A percentile compares a stretch with the other conserved stretches of the same genome.
Evolutionary conservation across 257 asterid genomes (phyloP).

Genomic region (Plantago elongata): DNA sequence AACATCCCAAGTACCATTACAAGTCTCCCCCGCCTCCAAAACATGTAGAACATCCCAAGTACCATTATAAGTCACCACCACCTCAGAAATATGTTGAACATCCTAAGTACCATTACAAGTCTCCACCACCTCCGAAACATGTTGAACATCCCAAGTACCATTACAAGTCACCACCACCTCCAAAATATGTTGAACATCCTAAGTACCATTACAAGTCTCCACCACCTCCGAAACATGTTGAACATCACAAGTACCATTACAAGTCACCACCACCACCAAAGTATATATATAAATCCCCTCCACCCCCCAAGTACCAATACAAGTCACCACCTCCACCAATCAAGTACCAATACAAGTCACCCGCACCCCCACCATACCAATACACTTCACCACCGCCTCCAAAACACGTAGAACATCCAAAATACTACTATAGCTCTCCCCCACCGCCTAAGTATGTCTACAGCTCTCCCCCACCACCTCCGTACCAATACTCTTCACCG

Average conservation of each 20-base stretch:
- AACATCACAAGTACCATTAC: slow-evolving; percentile 1
- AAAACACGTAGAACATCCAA: neutral
- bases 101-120: neutral
- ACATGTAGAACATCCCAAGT: neutral
- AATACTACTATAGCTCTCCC: neutral
- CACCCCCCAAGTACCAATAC: neutral
- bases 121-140: slow-evolving; percentile 3
- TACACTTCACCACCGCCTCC: neutral
- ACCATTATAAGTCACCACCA: neutral
- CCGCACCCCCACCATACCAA: neutral
- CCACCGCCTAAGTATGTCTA: neutral
- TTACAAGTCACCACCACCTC: slow-evolving; percentile 7
- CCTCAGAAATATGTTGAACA: too few species aligned
- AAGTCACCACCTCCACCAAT: slow-evolving; percentile 8
- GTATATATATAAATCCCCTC: neutral
- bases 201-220: neutral
- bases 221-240: neutral
- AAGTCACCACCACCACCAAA: neutral
- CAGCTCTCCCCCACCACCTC: neutral
- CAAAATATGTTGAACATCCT: neutral
- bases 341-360: neutral
- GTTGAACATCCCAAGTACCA: neutral
- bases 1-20: neutral
- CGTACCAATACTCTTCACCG: neutral
- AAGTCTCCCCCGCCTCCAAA: slow-evolving; percentile 2